These are phyloP conservation scores for Kazachstania martiniae DNA, from an alignment of 805 yeast species.

Conservation along the genomic window DNA sequence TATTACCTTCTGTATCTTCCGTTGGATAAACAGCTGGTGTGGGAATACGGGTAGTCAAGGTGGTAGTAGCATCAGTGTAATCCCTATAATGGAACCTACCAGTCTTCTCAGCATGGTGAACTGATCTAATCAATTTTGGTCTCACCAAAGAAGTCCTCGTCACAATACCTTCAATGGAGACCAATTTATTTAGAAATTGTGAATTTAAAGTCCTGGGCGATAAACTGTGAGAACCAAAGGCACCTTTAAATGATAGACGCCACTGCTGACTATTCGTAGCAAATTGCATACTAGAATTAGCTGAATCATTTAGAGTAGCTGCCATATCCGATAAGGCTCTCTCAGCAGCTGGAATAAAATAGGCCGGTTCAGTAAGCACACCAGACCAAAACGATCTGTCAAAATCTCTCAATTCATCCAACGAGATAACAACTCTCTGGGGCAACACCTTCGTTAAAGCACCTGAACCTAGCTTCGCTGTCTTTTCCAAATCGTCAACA, in stretches of 20 bases:
- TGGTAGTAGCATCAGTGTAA: conserved; percentile 85
- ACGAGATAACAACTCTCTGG: conserved; percentile 53
- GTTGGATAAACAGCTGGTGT: conserved; percentile 86
- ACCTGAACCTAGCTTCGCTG: conserved; percentile 2
- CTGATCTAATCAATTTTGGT: conserved; percentile 84
- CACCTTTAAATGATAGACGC: conserved; percentile 75
- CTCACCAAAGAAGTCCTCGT: conserved; percentile 88
- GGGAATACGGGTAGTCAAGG: conserved; percentile 38
- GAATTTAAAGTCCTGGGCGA: conserved; percentile 84
- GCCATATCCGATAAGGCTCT: conserved; percentile 76
- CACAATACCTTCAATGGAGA: conserved; percentile 89
- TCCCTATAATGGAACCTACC: conserved; percentile 83
- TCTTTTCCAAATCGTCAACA: conserved; percentile 7
- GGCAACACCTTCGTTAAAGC: conserved; percentile 13
- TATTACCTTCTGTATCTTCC: conserved; percentile 85
- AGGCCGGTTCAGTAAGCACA: conserved; percentile 64
- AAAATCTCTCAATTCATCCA: conserved; percentile 82
- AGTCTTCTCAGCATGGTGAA: conserved; percentile 82
- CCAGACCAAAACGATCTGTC: conserved; percentile 74
- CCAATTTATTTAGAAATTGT: conserved; percentile 62
- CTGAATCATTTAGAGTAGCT: conserved; percentile 38
- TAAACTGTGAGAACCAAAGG: conserved; percentile 80
- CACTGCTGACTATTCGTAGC: conserved; percentile 35
- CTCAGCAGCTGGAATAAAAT: conserved; percentile 80
- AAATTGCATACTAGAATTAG: conserved; percentile 34